These are phyloP conservation scores for Tuber microsphaerosporum DNA, from an alignment of 495 filamentous ascomycete species.

Conservation along the genomic window DNA sequence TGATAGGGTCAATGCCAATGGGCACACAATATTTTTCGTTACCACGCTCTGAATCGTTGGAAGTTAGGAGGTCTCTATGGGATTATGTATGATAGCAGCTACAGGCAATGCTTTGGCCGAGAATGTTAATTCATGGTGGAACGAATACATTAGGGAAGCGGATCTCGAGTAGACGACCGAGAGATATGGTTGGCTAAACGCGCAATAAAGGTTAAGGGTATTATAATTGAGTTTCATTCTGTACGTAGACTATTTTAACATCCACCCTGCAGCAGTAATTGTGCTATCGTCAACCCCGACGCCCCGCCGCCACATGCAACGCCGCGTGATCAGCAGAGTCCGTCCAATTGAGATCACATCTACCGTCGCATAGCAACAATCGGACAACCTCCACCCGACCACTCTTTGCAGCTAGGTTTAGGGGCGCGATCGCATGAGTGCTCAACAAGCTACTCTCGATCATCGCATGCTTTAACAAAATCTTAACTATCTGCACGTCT, in stretches of 20 bases:
- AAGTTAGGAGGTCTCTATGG: not conserved
- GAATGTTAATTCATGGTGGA: not conserved
- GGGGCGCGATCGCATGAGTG: not conserved
- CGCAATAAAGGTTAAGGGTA: not conserved
- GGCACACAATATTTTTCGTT: not conserved
- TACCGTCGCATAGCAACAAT: not conserved
- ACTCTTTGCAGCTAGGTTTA: not conserved
- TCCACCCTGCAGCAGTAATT: not conserved
- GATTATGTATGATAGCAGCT: not conserved
- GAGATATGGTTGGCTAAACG: not conserved
- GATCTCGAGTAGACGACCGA: not conserved
- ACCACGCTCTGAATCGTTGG: not conserved
- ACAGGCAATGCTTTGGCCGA: not conserved
- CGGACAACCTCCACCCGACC: not conserved
- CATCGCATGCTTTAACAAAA: not conserved
- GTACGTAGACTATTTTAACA: not conserved
- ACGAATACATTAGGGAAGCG: not conserved
- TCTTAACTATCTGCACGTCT: not conserved
- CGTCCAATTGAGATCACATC: not conserved
- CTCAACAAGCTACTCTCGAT: slow-evolving; percentile 1
- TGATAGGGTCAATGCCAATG: not conserved
- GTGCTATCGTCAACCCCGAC: slow-evolving; percentile 36
- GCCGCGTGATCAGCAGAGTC: slow-evolving; percentile 18
- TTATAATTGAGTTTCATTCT: not conserved
- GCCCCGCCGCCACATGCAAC: slow-evolving; percentile 19